Evolutionary conservation across 371 early-diverging fungal genomes (phyloP).

Genomic region (Dinochytrium kinnereticum): DNA sequence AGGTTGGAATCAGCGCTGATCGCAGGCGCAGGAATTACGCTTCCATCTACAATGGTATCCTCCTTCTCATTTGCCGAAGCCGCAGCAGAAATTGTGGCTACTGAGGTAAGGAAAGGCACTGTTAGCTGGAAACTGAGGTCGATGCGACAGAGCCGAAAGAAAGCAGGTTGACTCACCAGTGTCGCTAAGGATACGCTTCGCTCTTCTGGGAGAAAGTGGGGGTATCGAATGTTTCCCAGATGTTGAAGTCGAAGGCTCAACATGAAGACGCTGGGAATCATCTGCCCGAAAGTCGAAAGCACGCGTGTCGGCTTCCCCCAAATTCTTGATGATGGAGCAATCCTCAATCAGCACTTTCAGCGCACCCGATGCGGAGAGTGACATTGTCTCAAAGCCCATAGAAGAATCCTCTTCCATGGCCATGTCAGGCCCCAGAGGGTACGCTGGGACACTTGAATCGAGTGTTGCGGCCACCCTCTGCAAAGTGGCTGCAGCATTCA

Average conservation of each 20-base stretch:
- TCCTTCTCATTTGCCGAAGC: no score
- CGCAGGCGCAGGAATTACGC: no score
- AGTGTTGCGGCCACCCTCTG: not conserved
- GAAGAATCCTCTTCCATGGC: not conserved
- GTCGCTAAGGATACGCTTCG: not conserved
- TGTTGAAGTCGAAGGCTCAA: not conserved
- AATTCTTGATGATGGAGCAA: no score
- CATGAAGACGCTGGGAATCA: not conserved
- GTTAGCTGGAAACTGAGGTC: no score
- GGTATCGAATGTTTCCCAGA: constrained; percentile 7
- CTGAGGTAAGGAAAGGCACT: no score
- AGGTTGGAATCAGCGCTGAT: not conserved
- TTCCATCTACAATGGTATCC: no score
- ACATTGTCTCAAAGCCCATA: no score
- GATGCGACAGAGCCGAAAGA: not conserved
- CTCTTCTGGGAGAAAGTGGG: not conserved
- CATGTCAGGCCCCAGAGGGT: not conserved
- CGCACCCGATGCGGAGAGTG: no score
- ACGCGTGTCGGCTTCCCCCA: no score
- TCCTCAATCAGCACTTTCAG: no score
- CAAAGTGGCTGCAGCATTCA: not conserved
- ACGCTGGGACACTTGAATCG: not conserved
- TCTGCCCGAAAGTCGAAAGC: no score
- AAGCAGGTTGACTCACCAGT: not conserved
- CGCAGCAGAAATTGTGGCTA: no score